Evolutionary conservation across 2,329 filamentous ascomycete species (phyloP).

Genomic region (Scedosporium dehoogii): DNA sequence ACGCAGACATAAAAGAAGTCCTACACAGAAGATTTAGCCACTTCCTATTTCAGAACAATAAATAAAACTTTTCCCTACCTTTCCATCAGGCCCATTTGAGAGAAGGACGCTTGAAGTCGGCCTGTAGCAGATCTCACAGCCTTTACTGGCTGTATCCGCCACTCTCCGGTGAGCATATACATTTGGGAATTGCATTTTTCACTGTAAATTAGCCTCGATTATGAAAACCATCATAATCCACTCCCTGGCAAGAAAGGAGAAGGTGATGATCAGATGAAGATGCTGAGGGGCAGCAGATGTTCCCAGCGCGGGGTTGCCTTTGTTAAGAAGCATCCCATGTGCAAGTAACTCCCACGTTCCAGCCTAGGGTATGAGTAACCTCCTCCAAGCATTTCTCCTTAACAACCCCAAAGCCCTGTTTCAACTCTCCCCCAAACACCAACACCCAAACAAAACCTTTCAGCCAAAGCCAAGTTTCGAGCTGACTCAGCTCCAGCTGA

Average conservation of each 20-base stretch:
- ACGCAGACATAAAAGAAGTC: slow-evolving; percentile 92
- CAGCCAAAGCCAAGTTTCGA: neutral
- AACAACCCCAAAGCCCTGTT: neutral
- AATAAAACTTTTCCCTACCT: slow-evolving; percentile 4
- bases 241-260: neutral
- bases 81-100: slow-evolving; percentile 9
- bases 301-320: neutral
- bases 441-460: neutral
- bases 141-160: slow-evolving; percentile 70
- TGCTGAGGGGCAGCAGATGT: neutral
- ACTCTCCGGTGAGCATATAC: slow-evolving; percentile 79
- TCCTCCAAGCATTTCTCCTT: neutral
- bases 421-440: neutral
- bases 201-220: neutral
- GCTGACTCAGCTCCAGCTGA: neutral
- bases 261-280: neutral
- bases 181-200: slow-evolving; percentile 55
- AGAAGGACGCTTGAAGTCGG: slow-evolving; percentile 79
- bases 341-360: neutral
- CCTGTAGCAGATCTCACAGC: slow-evolving; percentile 89
- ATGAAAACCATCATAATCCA: neutral
- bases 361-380: neutral
- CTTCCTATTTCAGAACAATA: neutral
- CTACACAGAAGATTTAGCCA: slow-evolving; percentile 16
- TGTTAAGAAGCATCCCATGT: neutral